phyloP scores from a whole-genome alignment of 345 rosid species.

The Lumnitzera littorea region DNA sequence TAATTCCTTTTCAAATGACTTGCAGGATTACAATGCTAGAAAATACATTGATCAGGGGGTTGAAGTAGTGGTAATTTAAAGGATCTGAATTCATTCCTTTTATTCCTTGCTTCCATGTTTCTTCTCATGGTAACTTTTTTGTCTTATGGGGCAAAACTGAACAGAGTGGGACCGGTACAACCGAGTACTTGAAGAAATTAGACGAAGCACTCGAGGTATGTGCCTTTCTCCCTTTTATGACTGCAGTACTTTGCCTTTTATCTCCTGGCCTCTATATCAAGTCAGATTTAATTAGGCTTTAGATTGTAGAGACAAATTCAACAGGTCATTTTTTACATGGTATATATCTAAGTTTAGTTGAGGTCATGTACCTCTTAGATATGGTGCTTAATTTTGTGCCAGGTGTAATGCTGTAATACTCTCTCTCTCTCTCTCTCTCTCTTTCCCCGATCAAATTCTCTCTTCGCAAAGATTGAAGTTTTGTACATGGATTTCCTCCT shows the following conservation, averaged over 20 bases:
- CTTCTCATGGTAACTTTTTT: background rate
- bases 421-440: too few relatives aligned
- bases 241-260: constrained; percentile 1
- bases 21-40: constrained; percentile 72
- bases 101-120: constrained; percentile 3
- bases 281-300: background rate
- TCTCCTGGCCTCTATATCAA: background rate
- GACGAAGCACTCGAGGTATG: constrained; percentile 86
- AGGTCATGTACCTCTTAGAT: too few relatives aligned
- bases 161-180: constrained; percentile 77
- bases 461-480: too few relatives aligned
- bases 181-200: constrained; percentile 59
- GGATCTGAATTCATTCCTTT: constrained; percentile 7
- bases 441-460: too few relatives aligned
- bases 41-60: constrained; percentile 69
- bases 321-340: too few relatives aligned
- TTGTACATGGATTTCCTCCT: too few relatives aligned
- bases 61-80: constrained; percentile 53
- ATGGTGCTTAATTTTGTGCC: too few relatives aligned
- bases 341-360: too few relatives aligned
- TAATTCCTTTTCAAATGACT: background rate
- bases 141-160: background rate
- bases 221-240: background rate
- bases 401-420: too few relatives aligned
- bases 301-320: too few relatives aligned